Evolutionary conservation across 164 flowering plant genomes (phyloP).

Genomic region (Sedum album): DNA sequence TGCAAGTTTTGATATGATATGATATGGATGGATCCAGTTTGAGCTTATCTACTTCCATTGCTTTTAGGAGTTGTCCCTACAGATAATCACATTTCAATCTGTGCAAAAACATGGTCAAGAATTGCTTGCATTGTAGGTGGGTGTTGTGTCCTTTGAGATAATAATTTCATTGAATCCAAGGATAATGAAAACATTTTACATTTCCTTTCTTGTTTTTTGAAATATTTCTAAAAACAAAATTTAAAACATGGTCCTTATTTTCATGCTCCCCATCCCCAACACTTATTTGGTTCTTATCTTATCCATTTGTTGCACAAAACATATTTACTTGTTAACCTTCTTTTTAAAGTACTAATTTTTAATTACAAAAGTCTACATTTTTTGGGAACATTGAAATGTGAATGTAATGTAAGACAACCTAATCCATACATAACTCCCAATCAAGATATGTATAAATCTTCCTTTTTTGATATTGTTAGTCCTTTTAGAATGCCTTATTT

Average conservation of each 20-base stretch:
- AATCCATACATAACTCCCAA: too few species aligned
- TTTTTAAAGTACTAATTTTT: too few species aligned
- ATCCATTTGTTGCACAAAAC: neutral
- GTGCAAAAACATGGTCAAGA: constrained; percentile 1
- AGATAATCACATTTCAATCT: neutral
- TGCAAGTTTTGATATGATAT: neutral
- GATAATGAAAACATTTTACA: neutral
- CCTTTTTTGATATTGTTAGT: too few species aligned
- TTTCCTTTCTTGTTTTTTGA: neutral
- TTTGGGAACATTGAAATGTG: too few species aligned
- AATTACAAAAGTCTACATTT: too few species aligned
- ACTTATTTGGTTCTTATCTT: too few species aligned
- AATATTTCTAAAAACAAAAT: neutral
- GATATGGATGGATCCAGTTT: neutral
- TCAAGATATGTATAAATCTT: too few species aligned
- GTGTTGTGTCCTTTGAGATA: neutral
- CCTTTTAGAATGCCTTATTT: too few species aligned
- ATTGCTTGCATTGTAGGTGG: constrained; percentile 3
- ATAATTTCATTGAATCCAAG: neutral
- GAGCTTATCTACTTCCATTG: neutral
- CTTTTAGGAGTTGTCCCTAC: neutral
- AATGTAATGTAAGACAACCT: too few species aligned
- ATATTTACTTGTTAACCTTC: too few species aligned
- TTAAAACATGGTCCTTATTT: neutral
- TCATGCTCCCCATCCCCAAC: neutral